Conservation (phyloP, 2,329 filamentous ascomycete genomes). For the Pseudogymnoascus sp. region DNA sequence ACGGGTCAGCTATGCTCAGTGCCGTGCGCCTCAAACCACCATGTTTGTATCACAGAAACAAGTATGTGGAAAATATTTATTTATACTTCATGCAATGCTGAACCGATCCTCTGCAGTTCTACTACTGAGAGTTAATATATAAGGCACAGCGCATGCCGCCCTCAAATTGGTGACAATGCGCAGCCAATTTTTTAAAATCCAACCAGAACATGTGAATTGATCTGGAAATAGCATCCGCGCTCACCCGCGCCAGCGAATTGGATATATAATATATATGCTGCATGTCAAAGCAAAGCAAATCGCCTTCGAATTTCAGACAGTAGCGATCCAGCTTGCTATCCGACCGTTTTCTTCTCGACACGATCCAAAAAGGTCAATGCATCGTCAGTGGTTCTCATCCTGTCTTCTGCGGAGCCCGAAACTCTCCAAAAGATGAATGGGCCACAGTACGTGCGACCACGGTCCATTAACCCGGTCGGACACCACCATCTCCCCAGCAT, state of each 20-base stretch:
- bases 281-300: constrained; percentile 6
- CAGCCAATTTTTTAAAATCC: neutral
- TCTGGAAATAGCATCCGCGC: neutral
- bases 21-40: neutral
- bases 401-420: neutral
- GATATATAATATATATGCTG: constrained; percentile 1
- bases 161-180: neutral
- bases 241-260: neutral
- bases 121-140: neutral
- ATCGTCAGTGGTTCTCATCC: neutral
- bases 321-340: neutral
- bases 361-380: neutral
- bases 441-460: constrained; percentile 18
- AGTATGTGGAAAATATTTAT: neutral
- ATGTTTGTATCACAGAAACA: neutral
- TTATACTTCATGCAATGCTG: neutral
- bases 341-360: neutral
- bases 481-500: constrained; percentile 45
- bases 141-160: neutral
- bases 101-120: neutral
- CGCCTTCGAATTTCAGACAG: neutral
- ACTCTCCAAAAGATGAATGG: constrained; percentile 33
- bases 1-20: neutral
- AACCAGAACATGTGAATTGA: constrained; percentile 2
- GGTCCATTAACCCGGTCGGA: constrained; percentile 17